Percentiles rank a stretch among this genome's conserved stretches.
Conservation (phyloP, 306 rosid species). For the Prunus mume region DNA sequence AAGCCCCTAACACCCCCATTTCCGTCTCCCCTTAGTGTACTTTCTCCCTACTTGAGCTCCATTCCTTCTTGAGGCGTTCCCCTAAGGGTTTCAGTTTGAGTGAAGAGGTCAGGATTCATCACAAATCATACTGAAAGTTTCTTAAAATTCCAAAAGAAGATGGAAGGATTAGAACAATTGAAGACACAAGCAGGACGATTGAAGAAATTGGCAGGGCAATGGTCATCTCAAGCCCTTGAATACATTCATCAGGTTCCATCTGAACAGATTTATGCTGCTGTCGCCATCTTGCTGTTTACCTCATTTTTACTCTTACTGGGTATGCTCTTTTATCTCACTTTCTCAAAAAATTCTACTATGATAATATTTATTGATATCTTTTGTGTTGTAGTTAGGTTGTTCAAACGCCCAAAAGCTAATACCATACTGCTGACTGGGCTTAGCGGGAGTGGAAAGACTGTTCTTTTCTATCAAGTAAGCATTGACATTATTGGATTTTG, state of each 20-base stretch:
- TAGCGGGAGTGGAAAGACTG: slow-evolving; percentile 79
- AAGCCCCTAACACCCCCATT: not conserved
- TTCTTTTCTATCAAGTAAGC: slow-evolving; percentile 75
- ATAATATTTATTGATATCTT: not conserved
- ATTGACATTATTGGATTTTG: not conserved
- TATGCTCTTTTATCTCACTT: slow-evolving; percentile 11
- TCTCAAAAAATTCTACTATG: no score
- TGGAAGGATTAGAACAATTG: slow-evolving; percentile 46
- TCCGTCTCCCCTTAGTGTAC: not conserved
- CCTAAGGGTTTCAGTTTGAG: not conserved
- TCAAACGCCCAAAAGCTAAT: slow-evolving; percentile 59
- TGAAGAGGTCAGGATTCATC: not conserved
- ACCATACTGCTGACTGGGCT: slow-evolving; percentile 78
- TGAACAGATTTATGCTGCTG: slow-evolving; percentile 58
- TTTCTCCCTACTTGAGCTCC: not conserved
- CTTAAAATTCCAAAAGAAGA: not conserved
- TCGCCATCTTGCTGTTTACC: slow-evolving; percentile 46
- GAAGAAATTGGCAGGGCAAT: not conserved
- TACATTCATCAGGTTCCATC: slow-evolving; percentile 51
- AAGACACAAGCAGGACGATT: slow-evolving; percentile 26
- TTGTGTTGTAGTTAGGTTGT: slow-evolving; percentile 54
- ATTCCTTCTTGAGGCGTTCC: not conserved
- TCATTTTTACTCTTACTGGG: slow-evolving; percentile 44
- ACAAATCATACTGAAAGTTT: no score
- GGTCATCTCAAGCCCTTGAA: slow-evolving; percentile 18